phyloP scores from a whole-genome alignment of 495 filamentous ascomycete species.

The Penicillium soppii region DNA sequence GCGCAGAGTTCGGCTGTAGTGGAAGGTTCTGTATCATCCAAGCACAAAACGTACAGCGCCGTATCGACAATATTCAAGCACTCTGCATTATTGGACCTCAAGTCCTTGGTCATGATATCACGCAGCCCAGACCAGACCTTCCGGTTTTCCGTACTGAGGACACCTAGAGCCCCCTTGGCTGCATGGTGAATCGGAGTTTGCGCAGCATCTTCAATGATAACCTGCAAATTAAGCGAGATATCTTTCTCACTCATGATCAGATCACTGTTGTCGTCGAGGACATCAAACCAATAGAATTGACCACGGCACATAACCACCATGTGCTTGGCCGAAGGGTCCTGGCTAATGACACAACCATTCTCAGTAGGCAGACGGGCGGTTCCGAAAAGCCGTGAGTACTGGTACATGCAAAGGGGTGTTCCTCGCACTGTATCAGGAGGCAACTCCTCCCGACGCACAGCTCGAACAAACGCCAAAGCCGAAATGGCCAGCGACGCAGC shows the following conservation, averaged over 20 bases:
- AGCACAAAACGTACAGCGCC: conserved; percentile 85
- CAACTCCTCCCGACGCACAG: conserved; percentile 89
- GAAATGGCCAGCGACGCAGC: conserved; percentile 91
- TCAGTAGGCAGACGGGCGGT: conserved; percentile 94
- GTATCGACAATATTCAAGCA: conserved; percentile 93
- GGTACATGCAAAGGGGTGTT: conserved; percentile 91
- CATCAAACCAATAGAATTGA: conserved; percentile 99
- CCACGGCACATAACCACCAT: conserved; percentile 93
- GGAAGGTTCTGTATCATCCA: conserved; percentile 86
- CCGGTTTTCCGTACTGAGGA: conserved; percentile 93
- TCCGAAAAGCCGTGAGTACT: conserved; percentile 94
- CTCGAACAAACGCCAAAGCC: conserved; percentile 86
- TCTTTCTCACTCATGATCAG: conserved; percentile 98
- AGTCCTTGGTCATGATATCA: conserved; percentile 84
- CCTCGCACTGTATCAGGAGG: conserved; percentile 84
- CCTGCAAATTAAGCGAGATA: conserved; percentile 85
- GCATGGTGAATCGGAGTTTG: conserved; percentile 90
- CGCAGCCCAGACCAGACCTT: conserved; percentile 91
- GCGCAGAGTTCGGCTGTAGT: conserved; percentile 80
- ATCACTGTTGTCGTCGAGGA: conserved; percentile 89
- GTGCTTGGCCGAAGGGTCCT: conserved; percentile 85
- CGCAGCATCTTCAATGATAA: conserved; percentile 85
- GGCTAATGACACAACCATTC: conserved; percentile 92
- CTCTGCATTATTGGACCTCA: conserved; percentile 89
- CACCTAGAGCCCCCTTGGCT: conserved; percentile 88